Conservation (phyloP, 495 filamentous ascomycete species). For the Podospora bellae-mahoneyi region DNA sequence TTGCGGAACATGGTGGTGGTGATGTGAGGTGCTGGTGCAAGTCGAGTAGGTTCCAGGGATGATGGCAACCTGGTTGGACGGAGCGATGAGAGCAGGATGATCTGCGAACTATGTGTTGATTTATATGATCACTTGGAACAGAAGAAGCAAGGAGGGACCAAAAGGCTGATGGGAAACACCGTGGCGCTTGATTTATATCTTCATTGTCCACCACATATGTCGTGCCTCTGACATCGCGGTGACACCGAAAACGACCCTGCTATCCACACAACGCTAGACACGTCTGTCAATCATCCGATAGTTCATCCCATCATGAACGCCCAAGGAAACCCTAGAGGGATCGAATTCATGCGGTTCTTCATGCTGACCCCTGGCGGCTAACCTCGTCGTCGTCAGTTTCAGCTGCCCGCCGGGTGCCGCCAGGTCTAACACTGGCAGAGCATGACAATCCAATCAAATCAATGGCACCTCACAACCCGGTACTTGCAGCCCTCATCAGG, state of each 20-base stretch:
- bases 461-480: slow-evolving; percentile 14
- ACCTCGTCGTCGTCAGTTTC: slow-evolving; percentile 1
- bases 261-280: not conserved
- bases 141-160: not conserved
- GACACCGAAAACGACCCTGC: not conserved
- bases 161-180: not conserved
- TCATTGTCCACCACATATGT: not conserved
- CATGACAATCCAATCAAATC: slow-evolving; percentile 25
- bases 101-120: no score
- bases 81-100: no score
- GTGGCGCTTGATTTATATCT: not conserved
- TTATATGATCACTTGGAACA: not conserved
- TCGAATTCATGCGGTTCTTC: slow-evolving; percentile 19
- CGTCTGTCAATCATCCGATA: not conserved
- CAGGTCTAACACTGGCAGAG: slow-evolving; percentile 5
- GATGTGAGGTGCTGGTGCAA: not conserved
- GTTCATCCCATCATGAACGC: not conserved
- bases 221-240: not conserved
- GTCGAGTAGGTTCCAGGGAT: no score
- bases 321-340: not conserved
- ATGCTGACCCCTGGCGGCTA: slow-evolving; percentile 5
- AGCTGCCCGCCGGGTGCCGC: slow-evolving; percentile 4
- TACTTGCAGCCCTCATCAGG: not conserved
- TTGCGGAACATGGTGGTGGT: not conserved
- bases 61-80: no score